A percentile compares a stretch with the other conserved stretches of the same genome.
These are phyloP conservation scores for Amniculicola lignicola DNA, from an alignment of 495 filamentous ascomycete species.

Conservation along the genomic window DNA sequence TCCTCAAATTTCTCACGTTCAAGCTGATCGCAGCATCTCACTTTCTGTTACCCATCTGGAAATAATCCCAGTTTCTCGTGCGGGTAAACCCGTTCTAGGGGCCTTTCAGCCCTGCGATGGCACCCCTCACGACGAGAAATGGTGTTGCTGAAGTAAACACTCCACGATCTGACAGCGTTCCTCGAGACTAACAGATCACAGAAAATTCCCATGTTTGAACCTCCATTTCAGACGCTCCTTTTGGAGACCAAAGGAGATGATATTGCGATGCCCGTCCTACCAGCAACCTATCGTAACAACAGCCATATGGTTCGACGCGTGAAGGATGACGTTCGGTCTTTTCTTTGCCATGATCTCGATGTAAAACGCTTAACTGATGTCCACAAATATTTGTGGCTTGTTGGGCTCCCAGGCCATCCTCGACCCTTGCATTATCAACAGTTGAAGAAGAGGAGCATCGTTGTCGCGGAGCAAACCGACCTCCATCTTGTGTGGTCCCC, in stretches of 20 bases:
- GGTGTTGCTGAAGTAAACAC: no score
- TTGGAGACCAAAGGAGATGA: not conserved
- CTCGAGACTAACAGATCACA: slow-evolving; percentile 4
- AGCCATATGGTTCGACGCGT: slow-evolving; percentile 12
- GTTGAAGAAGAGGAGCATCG: slow-evolving; percentile 45
- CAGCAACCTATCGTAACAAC: slow-evolving; percentile 16
- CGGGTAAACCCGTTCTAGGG: no score
- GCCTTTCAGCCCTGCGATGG: no score
- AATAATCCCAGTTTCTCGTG: no score
- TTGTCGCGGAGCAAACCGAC: slow-evolving; percentile 47
- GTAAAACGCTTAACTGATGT: slow-evolving; percentile 23
- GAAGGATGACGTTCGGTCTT: slow-evolving; percentile 4
- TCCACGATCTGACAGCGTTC: no score
- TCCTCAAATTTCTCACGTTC: no score
- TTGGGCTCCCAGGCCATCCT: slow-evolving; percentile 48
- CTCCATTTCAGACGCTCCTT: slow-evolving; percentile 12
- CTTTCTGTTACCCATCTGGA: no score
- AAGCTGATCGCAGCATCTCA: no score
- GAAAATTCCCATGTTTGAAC: slow-evolving; percentile 8
- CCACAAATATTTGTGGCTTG: slow-evolving; percentile 47
- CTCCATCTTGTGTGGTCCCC: slow-evolving; percentile 58
- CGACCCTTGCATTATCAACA: slow-evolving; percentile 50
- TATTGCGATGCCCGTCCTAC: not conserved
- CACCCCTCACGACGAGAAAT: no score
- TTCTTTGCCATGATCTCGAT: slow-evolving; percentile 21